phyloP scores from a whole-genome alignment of 352 stramenopile species.

The Phytophthora melonis region DNA sequence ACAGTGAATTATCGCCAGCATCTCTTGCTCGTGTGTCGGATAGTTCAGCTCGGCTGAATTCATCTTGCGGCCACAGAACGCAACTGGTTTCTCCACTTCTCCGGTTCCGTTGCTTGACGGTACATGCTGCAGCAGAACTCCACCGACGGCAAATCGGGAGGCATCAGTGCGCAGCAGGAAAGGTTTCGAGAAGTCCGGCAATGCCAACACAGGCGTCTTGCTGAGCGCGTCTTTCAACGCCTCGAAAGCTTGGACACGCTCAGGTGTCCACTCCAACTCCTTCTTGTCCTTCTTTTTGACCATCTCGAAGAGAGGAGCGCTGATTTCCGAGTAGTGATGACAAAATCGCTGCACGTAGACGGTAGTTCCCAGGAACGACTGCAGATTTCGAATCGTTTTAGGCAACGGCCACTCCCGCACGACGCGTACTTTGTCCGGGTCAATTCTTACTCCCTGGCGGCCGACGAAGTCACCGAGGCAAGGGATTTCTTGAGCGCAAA shows the following conservation, averaged over 20 bases:
- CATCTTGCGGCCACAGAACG: conserved; percentile 12
- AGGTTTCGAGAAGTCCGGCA: background rate
- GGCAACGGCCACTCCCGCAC: background rate
- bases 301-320: conserved; percentile 11
- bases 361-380: conserved; percentile 4
- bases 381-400: background rate
- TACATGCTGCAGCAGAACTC: background rate
- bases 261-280: background rate
- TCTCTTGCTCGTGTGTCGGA: too few species aligned
- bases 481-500: conserved; percentile 9
- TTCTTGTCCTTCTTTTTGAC: conserved; percentile 14
- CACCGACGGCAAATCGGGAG: conserved; percentile 8
- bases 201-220: conserved; percentile 1
- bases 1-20: too few species aligned
- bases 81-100: conserved; percentile 8
- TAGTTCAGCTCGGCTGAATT: conserved; percentile 25
- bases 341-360: conserved; percentile 8
- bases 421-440: conserved; percentile 5
- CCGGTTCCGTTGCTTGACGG: background rate
- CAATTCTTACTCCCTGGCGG: background rate
- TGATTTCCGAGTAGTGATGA: conserved; percentile 5
- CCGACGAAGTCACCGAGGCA: conserved; percentile 13
- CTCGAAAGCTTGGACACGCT: background rate
- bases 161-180: conserved; percentile 8
- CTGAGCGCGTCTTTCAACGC: conserved; percentile 1